phyloP scores from a whole-genome alignment of 2,329 filamentous ascomycete genomes.

The Hypoxylon sp. region DNA sequence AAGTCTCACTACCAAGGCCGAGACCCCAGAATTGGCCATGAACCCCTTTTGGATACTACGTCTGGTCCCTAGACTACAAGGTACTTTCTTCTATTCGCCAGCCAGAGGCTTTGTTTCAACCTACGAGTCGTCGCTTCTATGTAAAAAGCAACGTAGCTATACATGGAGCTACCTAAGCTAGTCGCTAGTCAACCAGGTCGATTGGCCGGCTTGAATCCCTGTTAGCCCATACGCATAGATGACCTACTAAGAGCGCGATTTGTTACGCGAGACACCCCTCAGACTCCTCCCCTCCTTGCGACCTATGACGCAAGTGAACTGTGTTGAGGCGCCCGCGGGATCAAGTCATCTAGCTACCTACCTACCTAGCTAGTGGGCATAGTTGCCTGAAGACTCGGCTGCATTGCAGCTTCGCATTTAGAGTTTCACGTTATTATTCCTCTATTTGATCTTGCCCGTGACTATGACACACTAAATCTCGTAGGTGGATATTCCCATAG shows the following conservation, averaged over 20 bases:
- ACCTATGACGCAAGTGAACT: slow-evolving; percentile 40
- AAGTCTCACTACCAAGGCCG: background rate
- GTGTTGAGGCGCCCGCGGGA: background rate
- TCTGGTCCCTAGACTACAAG: background rate
- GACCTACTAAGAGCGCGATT: slow-evolving; percentile 28
- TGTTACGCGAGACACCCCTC: slow-evolving; percentile 6
- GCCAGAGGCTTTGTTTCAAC: background rate
- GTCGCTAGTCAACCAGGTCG: slow-evolving; percentile 3
- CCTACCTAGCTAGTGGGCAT: background rate
- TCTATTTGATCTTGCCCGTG: slow-evolving; percentile 13
- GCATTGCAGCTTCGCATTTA: slow-evolving; percentile 31
- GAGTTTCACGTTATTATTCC: slow-evolving; percentile 31
- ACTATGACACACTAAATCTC: slow-evolving; percentile 6
- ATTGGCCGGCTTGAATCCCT: slow-evolving; percentile 12
- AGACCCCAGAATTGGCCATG: background rate
- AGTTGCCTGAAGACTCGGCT: slow-evolving; percentile 8
- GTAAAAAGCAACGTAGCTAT: background rate
- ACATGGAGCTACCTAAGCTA: background rate
- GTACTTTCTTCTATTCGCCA: background rate
- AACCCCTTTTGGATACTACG: background rate
- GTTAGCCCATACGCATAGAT: slow-evolving; percentile 12
- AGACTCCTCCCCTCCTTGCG: slow-evolving; percentile 4
- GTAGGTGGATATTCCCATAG: slow-evolving; percentile 16
- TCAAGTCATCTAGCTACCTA: slow-evolving; percentile 2
- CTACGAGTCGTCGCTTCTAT: background rate